Conservation (phyloP, 176 grass and related monocot genomes). For the Poa annua region DNA sequence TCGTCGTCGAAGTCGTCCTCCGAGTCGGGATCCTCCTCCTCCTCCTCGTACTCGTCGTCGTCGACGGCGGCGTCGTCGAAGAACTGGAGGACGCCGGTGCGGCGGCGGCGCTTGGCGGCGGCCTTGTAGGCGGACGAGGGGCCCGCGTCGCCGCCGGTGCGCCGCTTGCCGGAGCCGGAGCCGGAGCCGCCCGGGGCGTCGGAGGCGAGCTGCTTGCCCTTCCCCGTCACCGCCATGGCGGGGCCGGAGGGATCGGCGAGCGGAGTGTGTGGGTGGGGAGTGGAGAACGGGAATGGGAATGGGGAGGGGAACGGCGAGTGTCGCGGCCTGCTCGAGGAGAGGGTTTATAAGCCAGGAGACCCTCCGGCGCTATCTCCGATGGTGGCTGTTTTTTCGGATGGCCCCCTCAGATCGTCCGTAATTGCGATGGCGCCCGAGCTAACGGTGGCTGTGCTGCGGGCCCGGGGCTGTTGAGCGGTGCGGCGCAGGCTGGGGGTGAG, state of each 20-base stretch:
- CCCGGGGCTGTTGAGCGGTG: neutral
- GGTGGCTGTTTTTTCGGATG: neutral
- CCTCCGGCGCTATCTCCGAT: neutral
- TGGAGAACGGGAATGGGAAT: constrained; percentile 10
- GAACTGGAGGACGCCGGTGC: constrained; percentile 65
- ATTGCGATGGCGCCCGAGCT: neutral
- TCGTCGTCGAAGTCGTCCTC: constrained; percentile 44
- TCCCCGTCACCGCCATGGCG: constrained; percentile 78
- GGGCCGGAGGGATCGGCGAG: neutral
- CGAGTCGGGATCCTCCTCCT: constrained; percentile 34
- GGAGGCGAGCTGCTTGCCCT: constrained; percentile 70
- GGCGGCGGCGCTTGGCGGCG: constrained; percentile 44
- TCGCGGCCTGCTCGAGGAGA: constrained; percentile 7
- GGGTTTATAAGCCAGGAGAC: neutral
- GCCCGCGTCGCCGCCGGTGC: constrained; percentile 25
- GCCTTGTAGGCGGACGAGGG: constrained; percentile 43
- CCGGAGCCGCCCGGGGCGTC: constrained; percentile 21
- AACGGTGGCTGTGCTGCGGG: neutral
- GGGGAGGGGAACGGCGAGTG: neutral
- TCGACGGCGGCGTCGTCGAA: constrained; percentile 73
- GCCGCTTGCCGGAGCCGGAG: constrained; percentile 42
- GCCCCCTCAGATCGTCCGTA: neutral
- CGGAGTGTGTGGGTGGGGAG: neutral
- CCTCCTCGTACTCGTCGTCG: constrained; percentile 60
- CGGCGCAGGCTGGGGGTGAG: neutral